These are phyloP conservation scores for Hypoxylon sp. DNA, from an alignment of 2,329 filamentous ascomycete species.

Conservation along the genomic window DNA sequence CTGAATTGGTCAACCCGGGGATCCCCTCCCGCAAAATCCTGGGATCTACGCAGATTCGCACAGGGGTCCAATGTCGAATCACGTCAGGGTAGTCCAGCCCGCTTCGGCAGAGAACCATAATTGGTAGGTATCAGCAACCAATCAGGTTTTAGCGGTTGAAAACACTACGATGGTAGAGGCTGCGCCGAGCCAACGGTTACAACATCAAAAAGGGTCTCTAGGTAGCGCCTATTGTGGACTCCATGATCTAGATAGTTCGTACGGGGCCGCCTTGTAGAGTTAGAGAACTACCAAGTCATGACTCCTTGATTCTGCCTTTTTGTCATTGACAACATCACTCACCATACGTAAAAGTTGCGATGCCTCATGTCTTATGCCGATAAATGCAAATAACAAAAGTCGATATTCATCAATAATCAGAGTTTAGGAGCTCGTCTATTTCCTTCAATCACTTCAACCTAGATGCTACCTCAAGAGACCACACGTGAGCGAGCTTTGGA, in stretches of 20 bases:
- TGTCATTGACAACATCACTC: too few relatives aligned
- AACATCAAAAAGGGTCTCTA: slow-evolving; percentile 13
- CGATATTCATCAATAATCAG: too few relatives aligned
- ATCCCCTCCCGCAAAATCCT: slow-evolving; percentile 13
- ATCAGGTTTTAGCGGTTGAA: slow-evolving; percentile 32
- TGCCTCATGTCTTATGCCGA: too few relatives aligned
- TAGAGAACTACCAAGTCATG: background rate
- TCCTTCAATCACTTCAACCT: too few relatives aligned
- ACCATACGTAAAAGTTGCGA: too few relatives aligned
- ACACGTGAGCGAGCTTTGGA: too few relatives aligned
- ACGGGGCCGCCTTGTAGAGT: background rate
- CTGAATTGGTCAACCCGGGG: slow-evolving; percentile 30
- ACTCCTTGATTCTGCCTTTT: too few relatives aligned
- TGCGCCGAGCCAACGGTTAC: slow-evolving; percentile 18
- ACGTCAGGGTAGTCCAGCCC: slow-evolving; percentile 21
- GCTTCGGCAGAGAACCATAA: slow-evolving; percentile 28
- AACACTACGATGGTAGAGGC: slow-evolving; percentile 30
- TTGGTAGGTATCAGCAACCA: slow-evolving; percentile 31
- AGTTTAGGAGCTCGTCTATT: too few relatives aligned
- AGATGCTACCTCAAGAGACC: too few relatives aligned
- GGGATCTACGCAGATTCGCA: slow-evolving; percentile 31
- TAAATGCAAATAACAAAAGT: too few relatives aligned
- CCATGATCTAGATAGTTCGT: slow-evolving; percentile 6
- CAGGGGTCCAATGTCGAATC: slow-evolving; percentile 29
- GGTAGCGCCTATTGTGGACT: slow-evolving; percentile 15